Conservation (phyloP, 108 stramenopile genomes). For the Cyclotella kingstonii region DNA sequence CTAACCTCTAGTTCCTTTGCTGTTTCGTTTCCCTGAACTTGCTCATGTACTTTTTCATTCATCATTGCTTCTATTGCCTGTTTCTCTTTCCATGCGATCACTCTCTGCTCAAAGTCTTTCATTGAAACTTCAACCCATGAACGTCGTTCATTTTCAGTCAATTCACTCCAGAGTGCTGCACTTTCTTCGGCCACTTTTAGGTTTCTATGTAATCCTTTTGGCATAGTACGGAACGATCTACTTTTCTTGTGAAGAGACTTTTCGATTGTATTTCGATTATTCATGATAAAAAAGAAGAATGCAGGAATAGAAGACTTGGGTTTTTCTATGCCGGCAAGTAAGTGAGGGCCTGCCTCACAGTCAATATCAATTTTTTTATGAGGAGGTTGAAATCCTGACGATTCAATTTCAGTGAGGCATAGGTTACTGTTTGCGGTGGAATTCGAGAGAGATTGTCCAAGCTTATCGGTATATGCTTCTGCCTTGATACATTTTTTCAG, state of each 20-base stretch:
- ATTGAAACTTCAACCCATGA: constrained; percentile 69
- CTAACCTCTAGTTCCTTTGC: constrained; percentile 17
- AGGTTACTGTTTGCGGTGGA: too few species aligned
- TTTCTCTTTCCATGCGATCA: constrained; percentile 84
- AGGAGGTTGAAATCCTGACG: constrained; percentile 42
- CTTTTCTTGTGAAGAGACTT: constrained; percentile 53
- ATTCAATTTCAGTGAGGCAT: neutral
- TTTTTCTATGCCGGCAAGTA: constrained; percentile 31
- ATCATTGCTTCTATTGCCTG: constrained; percentile 71
- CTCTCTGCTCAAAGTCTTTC: constrained; percentile 67
- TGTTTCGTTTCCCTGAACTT: constrained; percentile 26
- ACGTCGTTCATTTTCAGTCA: constrained; percentile 44
- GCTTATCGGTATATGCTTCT: too few species aligned
- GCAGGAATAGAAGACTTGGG: constrained; percentile 36
- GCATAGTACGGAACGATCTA: constrained; percentile 61
- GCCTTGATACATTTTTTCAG: too few species aligned
- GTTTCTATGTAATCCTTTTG: constrained; percentile 67
- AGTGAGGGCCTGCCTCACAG: constrained; percentile 33
- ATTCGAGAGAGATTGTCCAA: too few species aligned
- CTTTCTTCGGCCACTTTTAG: constrained; percentile 79
- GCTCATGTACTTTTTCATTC: constrained; percentile 21
- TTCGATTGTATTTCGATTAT: constrained; percentile 70
- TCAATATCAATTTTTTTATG: constrained; percentile 45
- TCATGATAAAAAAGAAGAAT: constrained; percentile 52
- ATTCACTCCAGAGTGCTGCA: constrained; percentile 60